These are phyloP conservation scores for Laguncularia racemosa DNA, from an alignment of 345 rosid genomes.

Conservation along the genomic window DNA sequence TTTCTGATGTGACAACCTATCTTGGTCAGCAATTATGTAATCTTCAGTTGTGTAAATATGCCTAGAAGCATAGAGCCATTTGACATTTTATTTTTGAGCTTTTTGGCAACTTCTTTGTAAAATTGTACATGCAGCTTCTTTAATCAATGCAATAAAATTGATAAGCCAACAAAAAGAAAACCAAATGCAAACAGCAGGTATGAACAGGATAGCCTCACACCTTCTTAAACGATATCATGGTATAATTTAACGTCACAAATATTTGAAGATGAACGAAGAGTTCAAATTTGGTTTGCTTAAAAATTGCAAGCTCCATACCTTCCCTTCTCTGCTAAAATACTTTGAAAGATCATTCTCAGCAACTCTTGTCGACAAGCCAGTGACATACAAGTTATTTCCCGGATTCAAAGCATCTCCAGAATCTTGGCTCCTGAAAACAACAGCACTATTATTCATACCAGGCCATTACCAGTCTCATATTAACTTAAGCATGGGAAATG, in stretches of 20 bases:
- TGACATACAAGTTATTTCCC: constrained; percentile 59
- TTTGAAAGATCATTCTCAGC: constrained; percentile 41
- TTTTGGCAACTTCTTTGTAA: too few species aligned
- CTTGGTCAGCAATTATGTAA: too few species aligned
- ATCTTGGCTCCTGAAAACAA: constrained; percentile 41
- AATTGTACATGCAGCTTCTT: too few species aligned
- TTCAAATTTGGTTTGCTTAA: neutral
- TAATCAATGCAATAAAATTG: too few species aligned
- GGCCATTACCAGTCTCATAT: neutral
- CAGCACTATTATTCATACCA: neutral
- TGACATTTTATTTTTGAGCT: too few species aligned
- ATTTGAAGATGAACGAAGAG: neutral
- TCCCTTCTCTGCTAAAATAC: constrained; percentile 48
- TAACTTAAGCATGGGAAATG: neutral
- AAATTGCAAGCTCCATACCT: constrained; percentile 24
- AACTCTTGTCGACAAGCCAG: constrained; percentile 56
- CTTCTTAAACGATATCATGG: neutral
- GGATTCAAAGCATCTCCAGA: constrained; percentile 37
- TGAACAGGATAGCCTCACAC: too few species aligned
- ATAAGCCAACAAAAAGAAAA: too few species aligned
- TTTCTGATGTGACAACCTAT: too few species aligned
- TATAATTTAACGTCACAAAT: neutral
- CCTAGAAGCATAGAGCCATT: too few species aligned
- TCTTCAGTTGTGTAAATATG: too few species aligned
- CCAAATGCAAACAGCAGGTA: too few species aligned